Percentiles rank a stretch among this genome's conserved stretches.
These are phyloP conservation scores for Rhodotorula sp. DNA, from an alignment of 1,284 basidiomycete species.

Conservation along the genomic window DNA sequence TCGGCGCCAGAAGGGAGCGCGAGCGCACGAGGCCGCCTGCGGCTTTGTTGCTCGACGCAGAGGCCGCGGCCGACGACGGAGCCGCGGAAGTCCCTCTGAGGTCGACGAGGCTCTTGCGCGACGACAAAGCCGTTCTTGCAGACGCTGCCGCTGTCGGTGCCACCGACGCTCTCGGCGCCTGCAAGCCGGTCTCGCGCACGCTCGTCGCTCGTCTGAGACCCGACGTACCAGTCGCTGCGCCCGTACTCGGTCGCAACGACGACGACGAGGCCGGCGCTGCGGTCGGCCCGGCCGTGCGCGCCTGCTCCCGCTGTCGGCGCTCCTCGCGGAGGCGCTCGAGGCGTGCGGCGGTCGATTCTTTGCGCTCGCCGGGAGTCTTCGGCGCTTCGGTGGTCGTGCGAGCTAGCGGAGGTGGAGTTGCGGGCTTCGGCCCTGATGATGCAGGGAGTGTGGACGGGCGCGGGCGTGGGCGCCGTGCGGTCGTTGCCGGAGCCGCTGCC, in stretches of 20 bases:
- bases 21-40: not conserved
- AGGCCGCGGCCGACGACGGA: not conserved
- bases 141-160: not conserved
- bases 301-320: constrained; percentile 12
- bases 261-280: not conserved
- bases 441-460: not conserved
- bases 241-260: no score
- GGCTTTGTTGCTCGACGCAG: not conserved
- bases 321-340: constrained; percentile 18
- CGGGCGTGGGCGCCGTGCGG: not conserved
- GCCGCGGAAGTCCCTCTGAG: not conserved
- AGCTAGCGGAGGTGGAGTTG: not conserved
- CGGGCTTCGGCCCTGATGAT: not conserved
- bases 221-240: not conserved
- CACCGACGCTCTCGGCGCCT: not conserved
- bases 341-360: constrained; percentile 20
- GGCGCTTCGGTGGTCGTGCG: not conserved
- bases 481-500: not conserved
- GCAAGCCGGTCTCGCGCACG: not conserved
- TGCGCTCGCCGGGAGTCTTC: constrained; percentile 27
- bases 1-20: constrained; percentile 1
- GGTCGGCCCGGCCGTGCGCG: not conserved
- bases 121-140: not conserved
- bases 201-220: not conserved
- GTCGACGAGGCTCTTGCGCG: constrained; percentile 2